These are phyloP conservation scores for Leccinum fibrillosum DNA, from an alignment of 768 basidiomycete species.

Conservation along the genomic window DNA sequence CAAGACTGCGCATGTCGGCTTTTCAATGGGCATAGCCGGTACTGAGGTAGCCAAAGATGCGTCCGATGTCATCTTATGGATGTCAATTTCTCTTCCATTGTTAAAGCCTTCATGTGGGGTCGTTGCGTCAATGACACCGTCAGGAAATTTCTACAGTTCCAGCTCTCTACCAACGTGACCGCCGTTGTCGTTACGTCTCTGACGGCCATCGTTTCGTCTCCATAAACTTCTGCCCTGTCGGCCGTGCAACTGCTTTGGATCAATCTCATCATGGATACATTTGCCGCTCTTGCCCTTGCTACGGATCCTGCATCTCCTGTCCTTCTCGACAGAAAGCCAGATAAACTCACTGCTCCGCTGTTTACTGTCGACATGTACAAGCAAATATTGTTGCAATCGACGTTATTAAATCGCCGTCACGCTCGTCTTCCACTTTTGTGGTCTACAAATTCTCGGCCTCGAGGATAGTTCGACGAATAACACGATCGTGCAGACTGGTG, in stretches of 20 bases:
- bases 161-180: constrained; percentile 90
- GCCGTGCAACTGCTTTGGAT: constrained; percentile 98
- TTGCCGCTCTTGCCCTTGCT: constrained; percentile 95
- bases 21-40: constrained; percentile 95
- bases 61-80: constrained; percentile 99
- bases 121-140: constrained; percentile 98
- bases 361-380: constrained; percentile 96
- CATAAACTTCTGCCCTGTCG: constrained; percentile 80
- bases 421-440: constrained; percentile 87
- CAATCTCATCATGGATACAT: constrained; percentile 98
- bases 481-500: constrained; percentile 75
- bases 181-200: constrained; percentile 94
- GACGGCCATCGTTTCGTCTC: constrained; percentile 73
- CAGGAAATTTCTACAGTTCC: constrained; percentile 96
- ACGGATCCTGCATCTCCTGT: constrained; percentile 88
- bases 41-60: constrained; percentile 99
- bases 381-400: constrained; percentile 87
- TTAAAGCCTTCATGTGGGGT: constrained; percentile 98
- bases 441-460: constrained; percentile 67
- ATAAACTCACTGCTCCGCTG: constrained; percentile 82
- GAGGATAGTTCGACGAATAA: constrained; percentile 34
- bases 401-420: constrained; percentile 79
- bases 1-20: constrained; percentile 94
- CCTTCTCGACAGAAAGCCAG: constrained; percentile 86
- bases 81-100: constrained; percentile 94